phyloP scores from a whole-genome alignment of 345 rosid species.

The Hypericum perforatum region DNA sequence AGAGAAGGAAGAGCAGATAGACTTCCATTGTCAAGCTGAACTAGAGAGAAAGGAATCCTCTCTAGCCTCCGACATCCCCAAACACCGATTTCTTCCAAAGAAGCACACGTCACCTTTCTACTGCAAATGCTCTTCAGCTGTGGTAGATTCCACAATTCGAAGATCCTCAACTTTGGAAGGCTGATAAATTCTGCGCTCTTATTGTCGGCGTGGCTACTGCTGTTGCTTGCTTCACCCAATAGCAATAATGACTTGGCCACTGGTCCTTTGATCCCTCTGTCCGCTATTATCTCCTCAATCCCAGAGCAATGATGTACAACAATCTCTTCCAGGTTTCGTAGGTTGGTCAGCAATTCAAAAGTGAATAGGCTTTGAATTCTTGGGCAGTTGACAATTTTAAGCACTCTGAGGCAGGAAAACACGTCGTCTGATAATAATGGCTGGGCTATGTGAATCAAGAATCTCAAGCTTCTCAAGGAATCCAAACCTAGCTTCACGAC shows the following conservation, averaged over 20 bases:
- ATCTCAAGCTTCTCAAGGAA: background rate
- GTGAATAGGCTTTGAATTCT: constrained; percentile 1
- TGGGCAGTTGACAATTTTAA: constrained; percentile 6
- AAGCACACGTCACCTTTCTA: background rate
- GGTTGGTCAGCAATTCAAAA: background rate
- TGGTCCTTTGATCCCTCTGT: background rate
- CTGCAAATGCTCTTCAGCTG: constrained; percentile 13
- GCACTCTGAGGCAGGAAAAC: constrained; percentile 1
- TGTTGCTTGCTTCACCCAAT: background rate
- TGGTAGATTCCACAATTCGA: background rate
- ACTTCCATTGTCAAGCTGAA: no score
- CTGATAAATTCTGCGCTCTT: background rate
- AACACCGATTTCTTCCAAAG: no score
- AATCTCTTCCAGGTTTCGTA: constrained; percentile 12
- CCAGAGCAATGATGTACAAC: background rate
- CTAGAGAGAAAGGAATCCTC: no score
- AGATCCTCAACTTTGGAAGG: constrained; percentile 2
- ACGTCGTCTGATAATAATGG: background rate
- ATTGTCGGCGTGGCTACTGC: background rate
- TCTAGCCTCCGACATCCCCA: no score
- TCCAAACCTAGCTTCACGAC: no score
- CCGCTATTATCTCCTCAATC: constrained; percentile 21
- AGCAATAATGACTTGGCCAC: no score
- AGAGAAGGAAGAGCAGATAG: no score
- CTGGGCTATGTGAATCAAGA: background rate